Base-by-base conservation (phyloP, 495 filamentous ascomycete genomes). In the Aspergillus haitiensis region DNA sequence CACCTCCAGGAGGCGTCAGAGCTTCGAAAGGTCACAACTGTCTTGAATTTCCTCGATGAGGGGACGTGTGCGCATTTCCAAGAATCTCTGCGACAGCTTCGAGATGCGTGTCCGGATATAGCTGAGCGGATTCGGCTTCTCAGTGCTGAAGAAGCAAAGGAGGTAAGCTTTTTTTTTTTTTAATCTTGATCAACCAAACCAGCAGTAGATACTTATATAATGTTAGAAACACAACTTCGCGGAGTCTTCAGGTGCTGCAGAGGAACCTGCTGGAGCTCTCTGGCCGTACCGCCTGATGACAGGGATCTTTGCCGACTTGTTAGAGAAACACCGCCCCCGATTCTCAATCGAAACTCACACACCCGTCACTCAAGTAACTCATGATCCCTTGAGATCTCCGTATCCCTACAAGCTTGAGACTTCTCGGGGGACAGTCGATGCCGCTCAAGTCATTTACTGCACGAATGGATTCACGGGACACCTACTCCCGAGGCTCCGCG, bases 231-330 rank as follows among this genome's bases (percentile, higher is more conserved):
- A 45, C 66, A 71, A 10, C 72, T 85, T 35, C 67, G 75, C 6
- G 64, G 63, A 12, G 81, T 81, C 34, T 56, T 65, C 0, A 79
- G 80, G 0, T 69, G 47, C 79, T 3, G 70, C 84, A 0, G 70
- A 74, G 0, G 65, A 70, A 0, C 69, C 71, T 1, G 82, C 82
- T 0, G 82, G 74, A 0, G 77, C 77, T 15, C 55, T 86, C 1
- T 95, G 90, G 90, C 92, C 92, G 0, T 95, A 94, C 66, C 92
- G 91, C 65, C 81, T 92, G 15, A 84, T 94, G 7, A 77, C 86
- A 0, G 83, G 80, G 49, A 70, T 91, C 0, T 74, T 95, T 1
- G 83, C 86, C 59, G 70, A 71, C 3, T 75, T 90, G 0, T 70
- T 89, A 0, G 67, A 61, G 3, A 60, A 72, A 10, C 62, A 63